A percentile compares a stretch with the other conserved stretches of the same genome.
Evolutionary conservation across 2,329 filamentous ascomycete species (phyloP).

Genomic region (Exutisphaerella laricina): DNA sequence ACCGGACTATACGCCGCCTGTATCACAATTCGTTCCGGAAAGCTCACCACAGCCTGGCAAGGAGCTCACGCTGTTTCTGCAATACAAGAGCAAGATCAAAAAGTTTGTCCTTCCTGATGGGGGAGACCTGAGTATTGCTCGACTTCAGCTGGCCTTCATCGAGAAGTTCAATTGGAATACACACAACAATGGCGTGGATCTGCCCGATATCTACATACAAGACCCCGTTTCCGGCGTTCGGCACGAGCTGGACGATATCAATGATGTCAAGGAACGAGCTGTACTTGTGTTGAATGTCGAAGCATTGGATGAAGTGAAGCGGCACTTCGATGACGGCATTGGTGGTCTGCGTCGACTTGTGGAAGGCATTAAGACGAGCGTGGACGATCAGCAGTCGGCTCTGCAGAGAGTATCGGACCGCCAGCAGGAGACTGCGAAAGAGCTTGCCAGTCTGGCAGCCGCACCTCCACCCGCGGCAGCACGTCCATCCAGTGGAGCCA

Average conservation of each 20-base stretch:
- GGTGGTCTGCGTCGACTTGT: conserved; percentile 73
- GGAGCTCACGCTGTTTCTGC: conserved; percentile 86
- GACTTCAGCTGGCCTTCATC: conserved; percentile 91
- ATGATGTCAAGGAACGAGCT: conserved; percentile 87
- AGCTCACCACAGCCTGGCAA: conserved; percentile 69
- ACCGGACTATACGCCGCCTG: conserved; percentile 35
- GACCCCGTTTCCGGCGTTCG: conserved; percentile 93
- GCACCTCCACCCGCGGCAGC: conserved; percentile 38
- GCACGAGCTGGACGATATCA: conserved; percentile 89
- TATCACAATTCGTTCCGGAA: conserved; percentile 42
- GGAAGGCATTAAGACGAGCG: conserved; percentile 75
- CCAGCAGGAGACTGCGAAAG: conserved; percentile 82
- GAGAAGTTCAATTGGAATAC: conserved; percentile 99
- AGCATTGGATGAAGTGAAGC: conserved; percentile 89
- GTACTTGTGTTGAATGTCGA: conserved; percentile 95
- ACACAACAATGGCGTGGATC: conserved; percentile 82
- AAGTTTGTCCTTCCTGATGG: conserved; percentile 88
- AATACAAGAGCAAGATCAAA: conserved; percentile 96
- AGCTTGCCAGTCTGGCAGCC: conserved; percentile 64
- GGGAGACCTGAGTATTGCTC: conserved; percentile 76
- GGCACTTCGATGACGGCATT: conserved; percentile 89
- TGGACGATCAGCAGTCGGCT: conserved; percentile 75
- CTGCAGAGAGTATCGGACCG: conserved; percentile 84
- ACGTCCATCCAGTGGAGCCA: conserved; percentile 24
- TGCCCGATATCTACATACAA: conserved; percentile 97